Evolutionary conservation across 2,329 filamentous ascomycete genomes (phyloP), one percentile per base, ranked within the genome.

Genomic region (Neurospora sp.): DNA sequence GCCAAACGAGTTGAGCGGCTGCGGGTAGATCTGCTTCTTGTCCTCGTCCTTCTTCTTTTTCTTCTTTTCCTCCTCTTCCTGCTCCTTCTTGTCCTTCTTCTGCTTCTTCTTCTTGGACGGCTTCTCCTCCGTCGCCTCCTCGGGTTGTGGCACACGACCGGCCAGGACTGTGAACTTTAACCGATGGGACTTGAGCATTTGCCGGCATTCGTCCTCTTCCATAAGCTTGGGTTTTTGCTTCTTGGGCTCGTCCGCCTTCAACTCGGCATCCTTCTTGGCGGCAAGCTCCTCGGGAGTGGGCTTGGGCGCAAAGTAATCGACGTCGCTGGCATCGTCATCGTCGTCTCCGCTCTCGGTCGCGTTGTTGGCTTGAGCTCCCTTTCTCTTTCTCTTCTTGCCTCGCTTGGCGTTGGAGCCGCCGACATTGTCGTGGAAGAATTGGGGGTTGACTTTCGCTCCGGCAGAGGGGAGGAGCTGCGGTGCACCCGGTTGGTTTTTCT

Each of bases 131-230:
- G 84, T 84, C 76, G 85, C 86, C 72, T 84, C 84, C 52, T 78
- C 79, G 8, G 23, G 58, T 6, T 36, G 17, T 62, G 13, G 23
- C 23, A 36, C 52, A 9, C 38, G 42, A 58, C 84, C 84, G 33
- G 87, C 87, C n/a, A 97, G 82, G 67, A 96, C 83, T 0, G 91
- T 92, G 46, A 96, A 86, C 79, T 97, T 97, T 73, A 97, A 84
- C 73, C 93, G 91, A 80, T 97, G 93, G 70, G 89, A 90, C 72
- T 90, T 89, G 72, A 97, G 81, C 11, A 95, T 84, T 71, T 90
- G 87, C 75, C 90, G 90, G 75, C 92, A 90, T 77, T 94, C 88
- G 70, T 91, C 89, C 75, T 91, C 86, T 75, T 88, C 87, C 74
- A 93, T 84, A 11, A 80, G 76, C 38, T 78, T 77, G 19, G 74